These are phyloP conservation scores for Chamaecrista fasciculata DNA, from an alignment of 306 rosid species.

Conservation along the genomic window DNA sequence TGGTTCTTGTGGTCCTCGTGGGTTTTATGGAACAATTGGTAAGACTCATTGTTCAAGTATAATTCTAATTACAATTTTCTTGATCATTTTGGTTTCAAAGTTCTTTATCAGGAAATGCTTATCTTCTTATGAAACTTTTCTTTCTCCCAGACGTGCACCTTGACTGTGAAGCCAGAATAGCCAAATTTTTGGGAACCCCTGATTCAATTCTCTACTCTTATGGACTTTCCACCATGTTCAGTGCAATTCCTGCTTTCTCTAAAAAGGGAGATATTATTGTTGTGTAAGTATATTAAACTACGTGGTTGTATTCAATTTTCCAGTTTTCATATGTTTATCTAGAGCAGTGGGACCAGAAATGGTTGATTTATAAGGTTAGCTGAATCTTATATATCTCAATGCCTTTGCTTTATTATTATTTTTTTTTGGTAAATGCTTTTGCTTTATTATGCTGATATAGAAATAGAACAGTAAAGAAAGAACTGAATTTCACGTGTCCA, in stretches of 20 bases:
- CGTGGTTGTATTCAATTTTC: conserved; percentile 20
- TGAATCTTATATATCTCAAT: conserved; percentile 1
- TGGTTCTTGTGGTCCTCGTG: conserved; percentile 99
- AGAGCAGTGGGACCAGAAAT: conserved; percentile 9
- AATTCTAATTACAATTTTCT: not conserved
- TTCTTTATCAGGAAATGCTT: conserved; percentile 18
- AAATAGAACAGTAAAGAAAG: not conserved
- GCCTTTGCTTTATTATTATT: conserved; percentile 8
- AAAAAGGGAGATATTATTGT: conserved; percentile 92
- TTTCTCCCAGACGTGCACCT: conserved; percentile 83
- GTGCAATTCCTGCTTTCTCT: conserved; percentile 98
- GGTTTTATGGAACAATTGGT: conserved; percentile 97
- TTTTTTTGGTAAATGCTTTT: not conserved
- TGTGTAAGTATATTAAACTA: conserved; percentile 59
- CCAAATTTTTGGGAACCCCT: conserved; percentile 95
- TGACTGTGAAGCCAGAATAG: conserved; percentile 97
- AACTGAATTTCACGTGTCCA: not conserved
- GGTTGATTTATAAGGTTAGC: conserved; percentile 9
- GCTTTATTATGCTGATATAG: conserved; percentile 22
- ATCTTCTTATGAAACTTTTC: conserved; percentile 23
- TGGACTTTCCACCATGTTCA: conserved; percentile 97
- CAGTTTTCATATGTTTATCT: not conserved
- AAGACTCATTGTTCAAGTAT: conserved; percentile 34
- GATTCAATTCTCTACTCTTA: conserved; percentile 95
- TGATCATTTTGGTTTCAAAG: not conserved